Base-by-base conservation (phyloP, 2,329 filamentous ascomycete genomes). In the Fusarium caatingaense region DNA sequence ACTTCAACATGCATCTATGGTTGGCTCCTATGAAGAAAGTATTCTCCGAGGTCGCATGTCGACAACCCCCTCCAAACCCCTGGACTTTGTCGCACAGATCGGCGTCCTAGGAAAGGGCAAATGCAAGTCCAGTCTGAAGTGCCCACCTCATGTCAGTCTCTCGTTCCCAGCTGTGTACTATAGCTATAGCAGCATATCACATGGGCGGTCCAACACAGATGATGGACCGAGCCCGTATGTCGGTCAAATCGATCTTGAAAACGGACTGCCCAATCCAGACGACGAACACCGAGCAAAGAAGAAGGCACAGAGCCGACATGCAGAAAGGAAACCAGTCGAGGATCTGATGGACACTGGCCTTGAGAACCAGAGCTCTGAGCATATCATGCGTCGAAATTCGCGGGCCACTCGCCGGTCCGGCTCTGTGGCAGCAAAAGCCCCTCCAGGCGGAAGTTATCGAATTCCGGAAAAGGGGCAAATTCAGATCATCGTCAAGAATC, bases 401-500 rank as follows among this genome's bases (percentile, higher is more conserved):
- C 78, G 80, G 64, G 72, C 77, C 8, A 91, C 87, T 68, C 86
- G 91, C 54, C 85, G 88, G 55, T 85, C 88, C 8, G 81, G 83
- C 30, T 85, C 88, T 11, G 81, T 83, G 32, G 79, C 80, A 1
- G 77, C 78, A 16, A 83, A 79, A 54, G 88, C 91, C 18, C 93
- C 94, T 1, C 92, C 93, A 0, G 93, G 94, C 10, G 95, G 96
- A 37, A 93, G 92, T 76, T 99, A 98, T 78, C 91, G 96, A 45
- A 97, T 99, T 56, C 96, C 96, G 1, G 91, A 96, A 76, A 92
- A 94, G 78, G 96, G 96, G 0, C 96, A 98, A 79, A 84, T 99
- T 16, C 96, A 99, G 75, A 97, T 99, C 69, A 91, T 99, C 66
- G 93, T 99, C 78, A 98, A 98, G 79, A 99, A 98, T 75, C 95